Percentiles rank a stretch among this genome's conserved stretches.
These are phyloP conservation scores for Debaryomyces subglobosus DNA, from an alignment of 1,139 yeast species.

Conservation along the genomic window DNA sequence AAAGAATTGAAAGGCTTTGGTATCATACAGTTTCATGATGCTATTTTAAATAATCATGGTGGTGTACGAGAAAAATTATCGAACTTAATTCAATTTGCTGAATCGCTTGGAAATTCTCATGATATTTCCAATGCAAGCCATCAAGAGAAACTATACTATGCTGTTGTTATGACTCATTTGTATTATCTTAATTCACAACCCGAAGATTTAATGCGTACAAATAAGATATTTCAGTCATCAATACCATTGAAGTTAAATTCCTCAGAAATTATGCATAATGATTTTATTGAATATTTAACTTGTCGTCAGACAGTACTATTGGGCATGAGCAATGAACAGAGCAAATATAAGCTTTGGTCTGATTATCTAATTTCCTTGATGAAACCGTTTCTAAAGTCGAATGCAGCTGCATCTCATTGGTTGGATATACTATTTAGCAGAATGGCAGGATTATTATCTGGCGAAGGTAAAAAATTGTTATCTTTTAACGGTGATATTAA, in stretches of 20 bases:
- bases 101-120: slow-evolving; percentile 33
- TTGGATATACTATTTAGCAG: slow-evolving; percentile 33
- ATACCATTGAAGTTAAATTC: slow-evolving; percentile 13
- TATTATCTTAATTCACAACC: slow-evolving; percentile 33
- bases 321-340: slow-evolving; percentile 29
- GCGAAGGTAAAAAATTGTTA: slow-evolving; percentile 24
- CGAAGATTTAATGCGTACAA: slow-evolving; percentile 24
- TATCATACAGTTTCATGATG: slow-evolving; percentile 23
- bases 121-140: slow-evolving; percentile 25
- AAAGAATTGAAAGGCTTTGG: slow-evolving; percentile 36
- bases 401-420: slow-evolving; percentile 45
- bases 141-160: slow-evolving; percentile 38
- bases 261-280: slow-evolving; percentile 20
- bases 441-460: slow-evolving; percentile 27
- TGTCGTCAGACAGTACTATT: slow-evolving; percentile 40
- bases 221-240: slow-evolving; percentile 21
- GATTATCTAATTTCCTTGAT: slow-evolving; percentile 32
- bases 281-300: slow-evolving; percentile 37
- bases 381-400: slow-evolving; percentile 35
- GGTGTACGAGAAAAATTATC: slow-evolving; percentile 28
- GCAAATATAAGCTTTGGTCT: slow-evolving; percentile 31
- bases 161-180: slow-evolving; percentile 41
- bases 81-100: slow-evolving; percentile 34
- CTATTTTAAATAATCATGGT: slow-evolving; percentile 18
- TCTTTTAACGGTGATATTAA: slow-evolving; percentile 24